phyloP scores from a whole-genome alignment of 1,139 yeast species.

The Saccharomyces pastorianus region DNA sequence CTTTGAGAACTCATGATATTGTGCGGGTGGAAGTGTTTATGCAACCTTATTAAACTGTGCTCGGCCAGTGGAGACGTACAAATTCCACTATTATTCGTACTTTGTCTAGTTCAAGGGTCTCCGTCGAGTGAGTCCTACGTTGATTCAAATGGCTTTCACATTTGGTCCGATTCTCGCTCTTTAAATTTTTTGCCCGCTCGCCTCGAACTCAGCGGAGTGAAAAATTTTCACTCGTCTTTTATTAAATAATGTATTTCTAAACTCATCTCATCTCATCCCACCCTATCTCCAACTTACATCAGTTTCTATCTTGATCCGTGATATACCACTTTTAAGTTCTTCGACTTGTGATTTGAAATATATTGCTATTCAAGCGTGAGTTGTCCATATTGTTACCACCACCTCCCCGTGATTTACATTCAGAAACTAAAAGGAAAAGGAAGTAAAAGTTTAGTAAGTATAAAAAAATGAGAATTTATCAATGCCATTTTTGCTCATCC shows the following conservation, averaged over 20 bases:
- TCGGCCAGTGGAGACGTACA: neutral
- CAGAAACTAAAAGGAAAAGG: neutral
- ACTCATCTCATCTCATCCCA: conserved; percentile 19
- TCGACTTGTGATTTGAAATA: neutral
- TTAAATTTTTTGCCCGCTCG: conserved; percentile 1
- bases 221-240: conserved; percentile 8
- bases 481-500: conserved; percentile 95
- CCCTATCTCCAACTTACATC: conserved; percentile 4
- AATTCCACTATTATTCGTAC: neutral
- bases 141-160: neutral
- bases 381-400: neutral
- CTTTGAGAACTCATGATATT: conserved; percentile 1
- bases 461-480: conserved; percentile 73
- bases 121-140: neutral
- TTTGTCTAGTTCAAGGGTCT: neutral
- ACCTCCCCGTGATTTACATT: neutral
- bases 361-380: neutral
- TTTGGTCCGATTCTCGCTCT: neutral
- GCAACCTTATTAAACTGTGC: neutral
- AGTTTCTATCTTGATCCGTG: neutral
- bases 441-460: neutral
- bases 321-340: neutral
- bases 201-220: conserved; percentile 5
- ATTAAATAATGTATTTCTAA: conserved; percentile 5
- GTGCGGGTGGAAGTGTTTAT: neutral